phyloP scores from a whole-genome alignment of 2,329 filamentous ascomycete genomes.

The Colletotrichum lini region DNA sequence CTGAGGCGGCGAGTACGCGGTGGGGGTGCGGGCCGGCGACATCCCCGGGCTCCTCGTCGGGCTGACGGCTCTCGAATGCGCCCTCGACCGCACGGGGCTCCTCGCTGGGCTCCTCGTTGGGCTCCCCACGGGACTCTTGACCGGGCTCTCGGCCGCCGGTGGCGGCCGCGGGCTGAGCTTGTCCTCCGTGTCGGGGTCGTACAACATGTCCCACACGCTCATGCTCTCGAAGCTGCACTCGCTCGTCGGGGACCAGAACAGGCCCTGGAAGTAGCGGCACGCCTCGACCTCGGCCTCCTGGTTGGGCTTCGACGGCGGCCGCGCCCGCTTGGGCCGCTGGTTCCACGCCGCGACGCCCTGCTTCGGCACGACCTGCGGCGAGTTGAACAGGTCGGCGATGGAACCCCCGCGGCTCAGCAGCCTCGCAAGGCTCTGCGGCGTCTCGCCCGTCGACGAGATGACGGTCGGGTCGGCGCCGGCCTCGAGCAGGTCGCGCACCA shows the following conservation, averaged over 20 bases:
- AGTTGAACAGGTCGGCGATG: constrained; percentile 39
- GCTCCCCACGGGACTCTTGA: not conserved
- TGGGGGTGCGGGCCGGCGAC: not conserved
- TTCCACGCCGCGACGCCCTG: constrained; percentile 26
- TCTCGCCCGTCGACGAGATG: constrained; percentile 41
- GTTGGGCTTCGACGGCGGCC: constrained; percentile 36
- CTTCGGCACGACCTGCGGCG: constrained; percentile 37
- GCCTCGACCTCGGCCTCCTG: constrained; percentile 40
- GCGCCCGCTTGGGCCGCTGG: constrained; percentile 19
- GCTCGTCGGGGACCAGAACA: constrained; percentile 41
- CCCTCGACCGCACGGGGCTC: constrained; percentile 15
- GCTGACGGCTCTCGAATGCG: constrained; percentile 1
- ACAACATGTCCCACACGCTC: constrained; percentile 42
- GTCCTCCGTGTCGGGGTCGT: constrained; percentile 41
- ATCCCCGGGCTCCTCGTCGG: constrained; percentile 4
- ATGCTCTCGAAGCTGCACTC: constrained; percentile 42
- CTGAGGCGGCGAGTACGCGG: constrained; percentile 22
- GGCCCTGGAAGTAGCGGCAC: constrained; percentile 38
- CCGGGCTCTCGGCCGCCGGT: constrained; percentile 3
- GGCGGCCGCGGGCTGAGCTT: constrained; percentile 30
- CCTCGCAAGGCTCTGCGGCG: constrained; percentile 37
- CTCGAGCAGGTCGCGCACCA: constrained; percentile 42
- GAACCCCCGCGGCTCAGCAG: constrained; percentile 31
- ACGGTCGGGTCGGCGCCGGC: constrained; percentile 43
- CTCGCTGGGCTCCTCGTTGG: not conserved